Base-by-base conservation (phyloP, 2,329 filamentous ascomycete species). In the Paecilomyces niveus region DNA sequence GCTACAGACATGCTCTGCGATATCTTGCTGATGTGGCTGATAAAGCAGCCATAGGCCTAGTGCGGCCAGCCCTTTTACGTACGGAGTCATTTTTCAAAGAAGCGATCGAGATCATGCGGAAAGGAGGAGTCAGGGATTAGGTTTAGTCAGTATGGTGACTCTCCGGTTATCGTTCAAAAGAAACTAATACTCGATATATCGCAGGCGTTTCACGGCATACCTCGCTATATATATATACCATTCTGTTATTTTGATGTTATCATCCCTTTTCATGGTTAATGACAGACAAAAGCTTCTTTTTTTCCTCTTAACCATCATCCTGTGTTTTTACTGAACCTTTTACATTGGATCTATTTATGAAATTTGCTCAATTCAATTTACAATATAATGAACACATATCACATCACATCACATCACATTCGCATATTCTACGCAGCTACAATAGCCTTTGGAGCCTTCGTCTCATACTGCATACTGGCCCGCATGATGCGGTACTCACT, bases 11-110 rank as follows among this genome's bases (percentile, higher is more conserved):
- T 31, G 64, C 66, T 5, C 62, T 68, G 13, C 66, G 65, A 45
- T 51, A 60, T 13, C 57, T 66, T 52, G 60, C 55, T 29, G 62
- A 62, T 33, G 58, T 62, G 18, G 60, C 62, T 21, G 61, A 64
- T 39, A 61, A 66, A 58, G 59, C 62, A 2, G 61, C 60, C 3
- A 59, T 65, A 24, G 58, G 39, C 26, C 55, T 68, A 11, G 54
- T 68, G 22, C 61, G 66, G 9, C 66, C 66, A 5, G 64, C 63
- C 55, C 59, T 62, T 9, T 59, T 68, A 9, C 60, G 66, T 15
- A 68, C 65, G 26, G 62, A 67, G 35, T 66, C 65, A 8, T 67
- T 67, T 39, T 68, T 68, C 55, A 61, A 57, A 24, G 58, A 64
- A 21, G 64, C 64, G 9, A 60, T 60, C 22, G 50, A 59, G 54